Conservation (phyloP, 2,329 filamentous ascomycete species). For the Trichoderma atrobrunneum region DNA sequence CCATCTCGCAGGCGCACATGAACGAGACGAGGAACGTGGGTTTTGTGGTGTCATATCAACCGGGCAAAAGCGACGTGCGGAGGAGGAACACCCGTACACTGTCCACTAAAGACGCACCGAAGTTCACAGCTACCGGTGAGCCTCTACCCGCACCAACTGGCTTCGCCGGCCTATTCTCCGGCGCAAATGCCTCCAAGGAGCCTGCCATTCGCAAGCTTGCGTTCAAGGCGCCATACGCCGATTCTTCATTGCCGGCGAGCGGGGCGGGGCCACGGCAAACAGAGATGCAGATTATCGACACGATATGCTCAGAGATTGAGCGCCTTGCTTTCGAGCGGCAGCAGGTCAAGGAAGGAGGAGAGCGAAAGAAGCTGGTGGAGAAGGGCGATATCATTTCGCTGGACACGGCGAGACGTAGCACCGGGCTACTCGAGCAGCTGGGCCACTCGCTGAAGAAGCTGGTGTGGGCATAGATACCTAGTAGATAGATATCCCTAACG, state of each 20-base stretch:
- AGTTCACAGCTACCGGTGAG: constrained; percentile 24
- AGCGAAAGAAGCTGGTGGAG: constrained; percentile 48
- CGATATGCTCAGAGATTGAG: constrained; percentile 75
- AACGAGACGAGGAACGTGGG: constrained; percentile 81
- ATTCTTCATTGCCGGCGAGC: constrained; percentile 54
- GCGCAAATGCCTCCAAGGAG: constrained; percentile 30
- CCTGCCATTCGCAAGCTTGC: constrained; percentile 45
- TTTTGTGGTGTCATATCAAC: constrained; percentile 73
- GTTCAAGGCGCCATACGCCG: constrained; percentile 54
- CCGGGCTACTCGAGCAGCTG: constrained; percentile 79
- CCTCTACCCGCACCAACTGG: constrained; percentile 29
- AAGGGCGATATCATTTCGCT: constrained; percentile 74
- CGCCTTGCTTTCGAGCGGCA: constrained; percentile 56
- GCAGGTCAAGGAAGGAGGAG: constrained; percentile 41
- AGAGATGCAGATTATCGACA: constrained; percentile 55
- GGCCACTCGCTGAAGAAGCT: constrained; percentile 91
- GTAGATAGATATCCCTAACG: background rate
- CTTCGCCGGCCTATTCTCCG: constrained; percentile 42
- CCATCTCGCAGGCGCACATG: constrained; percentile 71
- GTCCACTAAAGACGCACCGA: constrained; percentile 45
- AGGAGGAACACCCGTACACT: constrained; percentile 85
- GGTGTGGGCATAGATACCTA: constrained; percentile 65
- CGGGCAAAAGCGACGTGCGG: constrained; percentile 67
- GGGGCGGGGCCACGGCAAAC: constrained; percentile 46
- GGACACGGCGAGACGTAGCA: constrained; percentile 81